Percentiles rank a stretch among this genome's conserved stretches.
phyloP scores from a whole-genome alignment of 73 alveolate genomes.

The Diophrys sp. region DNA sequence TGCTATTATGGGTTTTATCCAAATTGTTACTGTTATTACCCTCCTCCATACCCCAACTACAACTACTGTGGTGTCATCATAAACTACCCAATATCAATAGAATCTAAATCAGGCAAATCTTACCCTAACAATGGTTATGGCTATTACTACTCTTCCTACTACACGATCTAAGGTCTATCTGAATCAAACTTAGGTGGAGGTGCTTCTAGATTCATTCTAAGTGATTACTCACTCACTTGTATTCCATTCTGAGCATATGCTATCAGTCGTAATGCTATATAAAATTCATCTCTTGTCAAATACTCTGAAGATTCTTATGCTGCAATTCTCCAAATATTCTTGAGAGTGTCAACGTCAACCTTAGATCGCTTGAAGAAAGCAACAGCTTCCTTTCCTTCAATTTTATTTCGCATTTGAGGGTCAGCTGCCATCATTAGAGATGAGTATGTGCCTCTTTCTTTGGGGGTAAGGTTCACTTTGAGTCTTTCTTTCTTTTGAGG shows the following conservation, averaged over 20 bases:
- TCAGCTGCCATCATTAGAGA: constrained; percentile 64
- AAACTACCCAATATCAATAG: too few species aligned
- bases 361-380: constrained; percentile 80
- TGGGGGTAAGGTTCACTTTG: constrained; percentile 49
- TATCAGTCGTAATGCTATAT: constrained; percentile 80
- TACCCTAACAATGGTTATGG: too few species aligned
- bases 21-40: too few species aligned
- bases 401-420: constrained; percentile 58
- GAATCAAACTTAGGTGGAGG: constrained; percentile 70
- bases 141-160: too few species aligned
- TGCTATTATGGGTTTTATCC: too few species aligned
- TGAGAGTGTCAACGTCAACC: constrained; percentile 54
- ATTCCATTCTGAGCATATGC: constrained; percentile 87
- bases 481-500: constrained; percentile 21
- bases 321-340: constrained; percentile 76
- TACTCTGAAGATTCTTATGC: constrained; percentile 61
- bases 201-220: constrained; percentile 64
- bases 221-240: constrained; percentile 60
- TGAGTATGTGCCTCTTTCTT: constrained; percentile 69
- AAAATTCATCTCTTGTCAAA: constrained; percentile 80
- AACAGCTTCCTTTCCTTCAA: constrained; percentile 80
- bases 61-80: too few species aligned
- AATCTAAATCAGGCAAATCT: too few species aligned
- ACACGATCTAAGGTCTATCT: constrained; percentile 9
- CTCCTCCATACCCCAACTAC: too few species aligned